Conservation (phyloP, 768 basidiomycete species). For the Pisolithus sp. region DNA sequence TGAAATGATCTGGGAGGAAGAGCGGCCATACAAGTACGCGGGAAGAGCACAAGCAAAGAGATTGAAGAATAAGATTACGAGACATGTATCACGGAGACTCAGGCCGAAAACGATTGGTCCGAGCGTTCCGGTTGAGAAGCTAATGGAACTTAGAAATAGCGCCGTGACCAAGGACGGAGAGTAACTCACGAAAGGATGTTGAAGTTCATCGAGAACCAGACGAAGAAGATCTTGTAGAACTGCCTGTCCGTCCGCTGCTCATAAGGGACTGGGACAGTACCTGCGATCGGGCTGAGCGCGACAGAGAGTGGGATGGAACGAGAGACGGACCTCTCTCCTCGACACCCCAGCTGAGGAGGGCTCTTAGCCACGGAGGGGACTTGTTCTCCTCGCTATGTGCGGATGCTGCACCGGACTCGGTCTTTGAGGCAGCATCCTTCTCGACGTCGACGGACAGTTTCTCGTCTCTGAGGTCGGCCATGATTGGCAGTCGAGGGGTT, state of each 20-base stretch:
- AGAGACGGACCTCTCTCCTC: slow-evolving; percentile 22
- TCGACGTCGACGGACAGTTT: slow-evolving; percentile 21
- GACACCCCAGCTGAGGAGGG: slow-evolving; percentile 26
- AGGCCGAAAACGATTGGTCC: slow-evolving; percentile 60
- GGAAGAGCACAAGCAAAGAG: slow-evolving; percentile 51
- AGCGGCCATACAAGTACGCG: slow-evolving; percentile 48
- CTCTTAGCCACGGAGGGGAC: slow-evolving; percentile 9
- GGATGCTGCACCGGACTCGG: slow-evolving; percentile 6
- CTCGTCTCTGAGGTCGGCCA: slow-evolving; percentile 20
- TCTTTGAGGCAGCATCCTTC: slow-evolving; percentile 20
- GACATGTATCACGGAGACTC: slow-evolving; percentile 53
- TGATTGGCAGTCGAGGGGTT: slow-evolving; percentile 7
- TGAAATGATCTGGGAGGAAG: background rate
- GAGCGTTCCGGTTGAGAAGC: slow-evolving; percentile 63
- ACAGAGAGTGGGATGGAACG: background rate
- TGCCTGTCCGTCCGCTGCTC: slow-evolving; percentile 51
- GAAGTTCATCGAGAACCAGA: slow-evolving; percentile 69
- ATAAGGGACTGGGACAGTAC: slow-evolving; percentile 47
- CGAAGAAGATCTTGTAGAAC: slow-evolving; percentile 59
- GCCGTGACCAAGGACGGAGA: background rate
- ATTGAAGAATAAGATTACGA: slow-evolving; percentile 66
- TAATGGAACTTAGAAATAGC: slow-evolving; percentile 15
- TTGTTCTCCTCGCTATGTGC: background rate
- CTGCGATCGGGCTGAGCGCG: slow-evolving; percentile 15
- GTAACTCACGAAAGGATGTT: slow-evolving; percentile 49